Conservation (phyloP, 2,329 filamentous ascomycete species). For the Thielaviopsis euricoi region DNA sequence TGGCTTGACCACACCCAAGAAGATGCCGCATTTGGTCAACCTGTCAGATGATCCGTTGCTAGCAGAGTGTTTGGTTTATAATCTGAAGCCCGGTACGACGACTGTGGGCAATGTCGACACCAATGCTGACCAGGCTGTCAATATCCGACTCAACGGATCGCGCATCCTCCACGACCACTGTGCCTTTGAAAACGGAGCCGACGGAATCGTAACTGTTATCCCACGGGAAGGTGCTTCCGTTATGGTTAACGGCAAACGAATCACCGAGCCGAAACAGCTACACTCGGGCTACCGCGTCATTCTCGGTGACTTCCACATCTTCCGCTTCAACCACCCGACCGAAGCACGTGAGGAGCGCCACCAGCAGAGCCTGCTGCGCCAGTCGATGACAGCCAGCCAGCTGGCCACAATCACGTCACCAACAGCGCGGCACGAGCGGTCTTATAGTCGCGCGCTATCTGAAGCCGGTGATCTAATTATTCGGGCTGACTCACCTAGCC, state of each 20-base stretch:
- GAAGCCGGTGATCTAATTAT: constrained; percentile 48
- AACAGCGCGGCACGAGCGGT: constrained; percentile 48
- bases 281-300: constrained; percentile 92
- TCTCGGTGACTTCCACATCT: constrained; percentile 95
- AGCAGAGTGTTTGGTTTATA: constrained; percentile 93
- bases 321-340: constrained; percentile 94
- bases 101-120: constrained; percentile 90
- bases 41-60: constrained; percentile 86
- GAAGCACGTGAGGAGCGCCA: constrained; percentile 86
- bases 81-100: constrained; percentile 86
- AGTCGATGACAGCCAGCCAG: constrained; percentile 52
- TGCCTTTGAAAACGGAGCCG: constrained; percentile 70
- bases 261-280: constrained; percentile 69
- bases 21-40: constrained; percentile 98
- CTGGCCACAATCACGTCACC: constrained; percentile 29
- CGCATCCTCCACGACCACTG: constrained; percentile 89
- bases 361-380: constrained; percentile 45
- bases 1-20: constrained; percentile 88
- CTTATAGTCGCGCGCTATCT: constrained; percentile 61
- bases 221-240: constrained; percentile 85
- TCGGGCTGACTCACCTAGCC: constrained; percentile 61
- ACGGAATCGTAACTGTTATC: constrained; percentile 82
- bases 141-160: constrained; percentile 85
- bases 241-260: constrained; percentile 91
- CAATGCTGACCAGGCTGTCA: constrained; percentile 55